Conservation (phyloP, 1,284 basidiomycete genomes). For the Cryptococcus neoformans region DNA sequence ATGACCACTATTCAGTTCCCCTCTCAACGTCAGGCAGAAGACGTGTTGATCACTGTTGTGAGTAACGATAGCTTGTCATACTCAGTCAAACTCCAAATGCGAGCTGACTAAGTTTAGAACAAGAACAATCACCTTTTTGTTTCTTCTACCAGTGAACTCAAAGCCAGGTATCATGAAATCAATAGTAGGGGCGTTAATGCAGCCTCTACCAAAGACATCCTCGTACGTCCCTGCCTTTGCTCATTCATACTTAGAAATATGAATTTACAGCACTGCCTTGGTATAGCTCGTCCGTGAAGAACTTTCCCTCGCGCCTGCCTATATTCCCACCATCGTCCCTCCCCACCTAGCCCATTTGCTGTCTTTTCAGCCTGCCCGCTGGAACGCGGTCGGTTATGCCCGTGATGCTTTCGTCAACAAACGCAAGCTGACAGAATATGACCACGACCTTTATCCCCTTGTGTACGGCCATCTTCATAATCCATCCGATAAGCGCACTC, state of each 20-base stretch:
- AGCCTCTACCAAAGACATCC: conserved; percentile 3
- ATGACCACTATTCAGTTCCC: conserved; percentile 1
- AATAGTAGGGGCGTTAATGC: not conserved
- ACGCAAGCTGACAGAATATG: conserved; percentile 1
- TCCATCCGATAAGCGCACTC: not conserved
- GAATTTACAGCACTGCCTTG: not conserved
- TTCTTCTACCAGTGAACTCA: not conserved
- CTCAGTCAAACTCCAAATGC: no score
- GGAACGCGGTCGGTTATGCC: conserved; percentile 7
- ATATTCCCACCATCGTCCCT: conserved; percentile 1
- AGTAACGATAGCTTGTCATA: not conserved
- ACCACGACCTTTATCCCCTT: not conserved
- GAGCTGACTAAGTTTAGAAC: not conserved
- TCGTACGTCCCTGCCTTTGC: not conserved
- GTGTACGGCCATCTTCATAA: not conserved
- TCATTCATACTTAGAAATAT: not conserved
- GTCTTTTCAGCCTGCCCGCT: not conserved
- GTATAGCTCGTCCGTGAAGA: conserved; percentile 12
- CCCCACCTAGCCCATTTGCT: no score
- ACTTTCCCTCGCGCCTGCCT: conserved; percentile 6
- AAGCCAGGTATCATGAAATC: conserved; percentile 6
- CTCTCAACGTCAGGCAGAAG: conserved; percentile 2
- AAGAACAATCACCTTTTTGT: not conserved
- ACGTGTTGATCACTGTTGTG: conserved; percentile 2
- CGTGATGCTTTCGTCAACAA: conserved; percentile 5